A percentile compares a stretch with the other conserved stretches of the same genome.
phyloP scores from a whole-genome alignment of 352 stramenopile genomes.

The Globisporangium barbulae region DNA sequence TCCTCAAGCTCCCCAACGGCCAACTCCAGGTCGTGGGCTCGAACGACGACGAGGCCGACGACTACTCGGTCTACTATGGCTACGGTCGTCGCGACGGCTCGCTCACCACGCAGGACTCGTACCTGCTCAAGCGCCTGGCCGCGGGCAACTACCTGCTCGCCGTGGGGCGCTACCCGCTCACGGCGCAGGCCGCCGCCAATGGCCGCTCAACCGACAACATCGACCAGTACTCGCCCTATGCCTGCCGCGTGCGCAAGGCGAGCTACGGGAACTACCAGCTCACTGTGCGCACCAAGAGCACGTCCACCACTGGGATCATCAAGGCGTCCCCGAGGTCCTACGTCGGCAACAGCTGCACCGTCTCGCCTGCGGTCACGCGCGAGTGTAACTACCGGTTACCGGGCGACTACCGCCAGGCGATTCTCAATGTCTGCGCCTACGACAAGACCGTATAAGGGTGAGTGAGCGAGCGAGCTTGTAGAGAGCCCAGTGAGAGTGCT shows the following conservation, averaged over 20 bases:
- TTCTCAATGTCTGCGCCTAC: conserved; percentile 32
- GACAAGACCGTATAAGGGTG: conserved; percentile 38
- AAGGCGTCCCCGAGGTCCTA: conserved; percentile 55
- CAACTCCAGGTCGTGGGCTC: conserved; percentile 36
- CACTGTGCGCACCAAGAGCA: conserved; percentile 51
- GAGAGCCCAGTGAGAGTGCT: no score
- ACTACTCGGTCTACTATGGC: conserved; percentile 44
- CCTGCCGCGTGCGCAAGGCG: conserved; percentile 47
- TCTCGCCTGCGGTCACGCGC: conserved; percentile 20
- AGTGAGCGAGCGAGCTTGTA: not conserved
- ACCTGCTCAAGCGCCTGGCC: conserved; percentile 45
- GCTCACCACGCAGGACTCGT: conserved; percentile 48
- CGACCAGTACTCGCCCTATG: conserved; percentile 52
- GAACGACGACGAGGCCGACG: conserved; percentile 67
- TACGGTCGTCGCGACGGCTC: conserved; percentile 44
- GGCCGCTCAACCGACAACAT: conserved; percentile 35
- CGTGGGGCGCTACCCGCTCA: conserved; percentile 57
- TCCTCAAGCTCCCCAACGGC: conserved; percentile 25
- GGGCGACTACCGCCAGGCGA: conserved; percentile 33
- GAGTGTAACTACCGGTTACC: conserved; percentile 51
- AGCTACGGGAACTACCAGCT: conserved; percentile 74
- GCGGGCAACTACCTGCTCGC: conserved; percentile 54
- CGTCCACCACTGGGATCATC: conserved; percentile 25
- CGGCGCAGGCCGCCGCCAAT: conserved; percentile 26
- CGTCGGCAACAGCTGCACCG: conserved; percentile 57